Percentiles rank a stretch among this genome's conserved stretches.
Conservation (phyloP, 495 filamentous ascomycete species). For the Hypoxylon lienhwacheense region DNA sequence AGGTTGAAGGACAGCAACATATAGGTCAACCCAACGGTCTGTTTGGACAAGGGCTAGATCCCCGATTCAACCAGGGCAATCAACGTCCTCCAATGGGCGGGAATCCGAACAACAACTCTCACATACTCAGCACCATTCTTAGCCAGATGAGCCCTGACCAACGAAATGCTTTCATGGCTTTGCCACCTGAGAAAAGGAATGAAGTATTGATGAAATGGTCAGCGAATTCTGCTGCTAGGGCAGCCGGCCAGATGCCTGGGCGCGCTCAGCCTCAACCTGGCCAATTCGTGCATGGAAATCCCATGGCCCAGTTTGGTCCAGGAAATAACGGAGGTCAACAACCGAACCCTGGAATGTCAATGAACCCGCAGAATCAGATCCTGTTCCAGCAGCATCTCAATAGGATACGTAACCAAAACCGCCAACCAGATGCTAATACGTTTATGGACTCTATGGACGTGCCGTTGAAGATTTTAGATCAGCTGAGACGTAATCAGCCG, state of each 20-base stretch:
- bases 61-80: constrained; percentile 48
- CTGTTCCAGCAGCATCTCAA: constrained; percentile 42
- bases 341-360: constrained; percentile 32
- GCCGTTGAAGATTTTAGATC: constrained; percentile 29
- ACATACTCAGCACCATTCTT: constrained; percentile 42
- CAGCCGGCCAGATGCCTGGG: constrained; percentile 27
- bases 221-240: constrained; percentile 11
- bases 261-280: constrained; percentile 40
- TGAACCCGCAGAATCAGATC: constrained; percentile 44
- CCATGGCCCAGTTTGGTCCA: constrained; percentile 35
- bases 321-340: constrained; percentile 35
- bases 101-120: constrained; percentile 38
- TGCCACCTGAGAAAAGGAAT: constrained; percentile 46
- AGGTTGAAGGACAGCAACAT: constrained; percentile 38
- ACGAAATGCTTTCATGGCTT: constrained; percentile 30
- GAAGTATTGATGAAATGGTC: constrained; percentile 49
- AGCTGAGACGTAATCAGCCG: constrained; percentile 18
- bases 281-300: constrained; percentile 41
- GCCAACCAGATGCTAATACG: constrained; percentile 18
- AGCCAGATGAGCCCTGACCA: constrained; percentile 39
- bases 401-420: constrained; percentile 31
- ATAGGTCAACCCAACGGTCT: constrained; percentile 42
- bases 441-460: constrained; percentile 48
- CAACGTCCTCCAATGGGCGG: constrained; percentile 35
- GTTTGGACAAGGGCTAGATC: constrained; percentile 44